Conservation (phyloP, 108 stramenopile species). For the Fragilaria crotonensis region DNA sequence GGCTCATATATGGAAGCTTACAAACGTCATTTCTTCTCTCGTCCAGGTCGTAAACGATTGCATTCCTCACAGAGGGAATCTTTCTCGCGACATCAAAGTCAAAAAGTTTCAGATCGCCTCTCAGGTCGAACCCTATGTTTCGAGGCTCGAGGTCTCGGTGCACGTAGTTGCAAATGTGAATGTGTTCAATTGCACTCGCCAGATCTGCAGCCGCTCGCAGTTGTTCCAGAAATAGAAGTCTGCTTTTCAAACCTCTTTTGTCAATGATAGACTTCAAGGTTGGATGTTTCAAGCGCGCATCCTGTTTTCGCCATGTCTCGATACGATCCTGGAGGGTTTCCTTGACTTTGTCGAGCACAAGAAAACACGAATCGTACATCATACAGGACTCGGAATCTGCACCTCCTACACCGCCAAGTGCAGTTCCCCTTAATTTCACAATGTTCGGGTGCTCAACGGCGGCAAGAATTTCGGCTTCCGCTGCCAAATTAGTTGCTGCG, state of each 20-base stretch:
- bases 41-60: constrained; percentile 39
- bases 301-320: not conserved
- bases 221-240: not conserved
- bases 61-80: constrained; percentile 39
- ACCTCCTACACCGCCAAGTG: not conserved
- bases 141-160: constrained; percentile 26
- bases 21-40: constrained; percentile 28
- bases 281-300: not conserved
- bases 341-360: not conserved
- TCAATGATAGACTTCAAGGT: not conserved
- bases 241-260: not conserved
- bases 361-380: not conserved
- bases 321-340: not conserved
- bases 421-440: not conserved
- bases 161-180: constrained; percentile 17
- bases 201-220: constrained; percentile 10
- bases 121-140: constrained; percentile 21
- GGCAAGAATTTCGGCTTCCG: not conserved
- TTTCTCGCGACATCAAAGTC: constrained; percentile 61
- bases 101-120: constrained; percentile 28
- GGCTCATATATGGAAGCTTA: constrained; percentile 57
- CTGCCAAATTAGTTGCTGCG: not conserved
- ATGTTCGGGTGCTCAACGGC: not conserved
- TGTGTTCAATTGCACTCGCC: constrained; percentile 22
- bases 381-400: not conserved